These are phyloP conservation scores for Silene uniflora DNA, from an alignment of 148 eudicot genomes.

Conservation along the genomic window DNA sequence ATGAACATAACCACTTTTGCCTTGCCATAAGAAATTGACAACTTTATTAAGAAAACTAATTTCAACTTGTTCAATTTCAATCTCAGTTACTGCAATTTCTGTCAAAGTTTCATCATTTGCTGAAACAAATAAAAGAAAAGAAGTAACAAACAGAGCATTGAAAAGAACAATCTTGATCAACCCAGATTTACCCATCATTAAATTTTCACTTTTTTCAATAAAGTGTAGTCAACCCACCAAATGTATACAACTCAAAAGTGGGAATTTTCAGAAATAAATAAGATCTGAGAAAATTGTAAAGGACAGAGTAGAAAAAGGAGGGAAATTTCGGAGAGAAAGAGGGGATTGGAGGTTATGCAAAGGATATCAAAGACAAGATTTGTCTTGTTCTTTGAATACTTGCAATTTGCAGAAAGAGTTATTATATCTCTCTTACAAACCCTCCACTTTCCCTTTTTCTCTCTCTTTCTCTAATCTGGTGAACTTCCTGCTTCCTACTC, in stretches of 20 bases:
- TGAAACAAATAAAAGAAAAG: constrained; percentile 25
- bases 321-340: constrained; percentile 4
- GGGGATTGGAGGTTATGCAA: not conserved
- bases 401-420: constrained; percentile 4
- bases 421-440: not conserved
- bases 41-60: constrained; percentile 20
- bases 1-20: constrained; percentile 28
- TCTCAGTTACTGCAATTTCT: constrained; percentile 15
- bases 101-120: constrained; percentile 32
- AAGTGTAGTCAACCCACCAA: constrained; percentile 6
- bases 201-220: not conserved
- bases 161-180: constrained; percentile 20
- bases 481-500: too few species aligned
- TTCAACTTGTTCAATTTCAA: constrained; percentile 24
- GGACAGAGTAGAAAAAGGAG: not conserved
- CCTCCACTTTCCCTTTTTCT: not conserved
- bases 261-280: not conserved
- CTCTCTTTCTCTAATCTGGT: not conserved
- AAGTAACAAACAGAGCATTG: constrained; percentile 23
- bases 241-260: not conserved
- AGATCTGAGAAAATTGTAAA: not conserved
- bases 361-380: not conserved
- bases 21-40: constrained; percentile 33
- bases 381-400: too few species aligned
- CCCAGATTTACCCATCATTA: constrained; percentile 31